Base-by-base conservation (phyloP, 2,329 filamentous ascomycete species). In the Colletotrichum nymphaeae region DNA sequence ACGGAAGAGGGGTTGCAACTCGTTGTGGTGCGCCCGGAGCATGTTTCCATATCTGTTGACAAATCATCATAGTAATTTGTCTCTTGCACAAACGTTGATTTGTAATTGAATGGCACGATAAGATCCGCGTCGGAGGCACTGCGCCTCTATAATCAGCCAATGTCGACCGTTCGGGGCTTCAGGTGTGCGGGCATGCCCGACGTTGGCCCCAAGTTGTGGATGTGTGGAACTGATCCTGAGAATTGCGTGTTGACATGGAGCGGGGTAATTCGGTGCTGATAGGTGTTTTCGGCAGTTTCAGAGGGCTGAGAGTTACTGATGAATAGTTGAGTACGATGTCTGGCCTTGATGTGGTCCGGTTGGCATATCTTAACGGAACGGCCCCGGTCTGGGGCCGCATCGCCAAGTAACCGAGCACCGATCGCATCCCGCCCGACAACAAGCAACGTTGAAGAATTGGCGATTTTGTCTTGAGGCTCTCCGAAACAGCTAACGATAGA, bases 91-190 rank as follows among this genome's bases (percentile, higher is more conserved):
- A 56, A 7, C 16, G 9, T 58, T 73, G 67, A 73, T 73, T 73
- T 70, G 67, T 73, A 70, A 73, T 46, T 60, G 6, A 42, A 56
- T 62, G 60, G 67, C 67, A 66, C 12, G 67, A 70, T 57, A 42
- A 58, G 30, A 35, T 24, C 56, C 35, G 60, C 2, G 9, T 35
- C 49, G 35, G 56, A 57, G 4, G 32, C 8, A 11, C 42, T 52
- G 64, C 56, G 32, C 16, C 32, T 26, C 22, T n/a, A 5, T 2
- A 19, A 14, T 22, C 42, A 63, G 57, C 62, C 58, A 64, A 69
- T 7, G 8, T 58, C 5, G 14, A 59, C 28, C 22, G 35, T 24
- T 53, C 19, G 11, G 6, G 4, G 6, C 11, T 14, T 32, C 42
- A 49, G 7, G 8, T 58, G 57, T 26, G 53, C 35, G 53, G 66